Conservation (phyloP, 1,284 basidiomycete genomes). For the Mycena sp. region DNA sequence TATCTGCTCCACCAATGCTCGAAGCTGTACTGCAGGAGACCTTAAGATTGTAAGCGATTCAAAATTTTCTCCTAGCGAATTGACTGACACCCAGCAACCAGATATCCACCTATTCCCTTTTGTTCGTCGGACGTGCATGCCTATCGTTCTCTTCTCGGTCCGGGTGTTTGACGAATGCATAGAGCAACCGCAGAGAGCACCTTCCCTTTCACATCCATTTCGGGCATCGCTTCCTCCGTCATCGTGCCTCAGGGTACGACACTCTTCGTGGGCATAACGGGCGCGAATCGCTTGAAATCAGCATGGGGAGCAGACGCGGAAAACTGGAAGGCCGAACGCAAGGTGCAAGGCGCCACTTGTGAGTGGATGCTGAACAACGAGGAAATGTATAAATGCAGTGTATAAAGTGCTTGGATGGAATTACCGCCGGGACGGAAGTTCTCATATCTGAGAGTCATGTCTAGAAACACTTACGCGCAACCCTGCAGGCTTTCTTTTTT, state of each 20-base stretch:
- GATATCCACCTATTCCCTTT: conserved; percentile 55
- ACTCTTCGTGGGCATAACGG: conserved; percentile 50
- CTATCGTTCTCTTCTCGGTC: neutral
- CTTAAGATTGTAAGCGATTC: conserved; percentile 48
- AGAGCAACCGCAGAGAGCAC: conserved; percentile 45
- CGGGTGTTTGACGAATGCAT: neutral
- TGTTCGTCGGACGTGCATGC: conserved; percentile 53
- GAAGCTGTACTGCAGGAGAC: conserved; percentile 60
- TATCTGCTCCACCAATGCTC: conserved; percentile 50
- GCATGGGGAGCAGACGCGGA: conserved; percentile 54
- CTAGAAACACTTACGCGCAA: too few relatives aligned
- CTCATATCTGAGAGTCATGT: neutral
- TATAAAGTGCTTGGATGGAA: conserved; percentile 49
- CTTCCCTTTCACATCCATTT: conserved; percentile 35
- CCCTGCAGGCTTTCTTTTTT: conserved; percentile 50
- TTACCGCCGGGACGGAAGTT: conserved; percentile 52
- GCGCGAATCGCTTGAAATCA: conserved; percentile 47
- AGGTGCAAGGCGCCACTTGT: conserved; percentile 17
- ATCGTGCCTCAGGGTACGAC: conserved; percentile 49
- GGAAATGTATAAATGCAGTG: too few relatives aligned
- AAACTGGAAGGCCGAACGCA: conserved; percentile 49
- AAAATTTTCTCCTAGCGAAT: neutral
- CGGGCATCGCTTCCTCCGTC: conserved; percentile 34
- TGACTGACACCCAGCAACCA: conserved; percentile 23
- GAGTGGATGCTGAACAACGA: too few relatives aligned